These are phyloP conservation scores for Gossypium mustelinum DNA, from an alignment of 345 rosid species.

Conservation along the genomic window DNA sequence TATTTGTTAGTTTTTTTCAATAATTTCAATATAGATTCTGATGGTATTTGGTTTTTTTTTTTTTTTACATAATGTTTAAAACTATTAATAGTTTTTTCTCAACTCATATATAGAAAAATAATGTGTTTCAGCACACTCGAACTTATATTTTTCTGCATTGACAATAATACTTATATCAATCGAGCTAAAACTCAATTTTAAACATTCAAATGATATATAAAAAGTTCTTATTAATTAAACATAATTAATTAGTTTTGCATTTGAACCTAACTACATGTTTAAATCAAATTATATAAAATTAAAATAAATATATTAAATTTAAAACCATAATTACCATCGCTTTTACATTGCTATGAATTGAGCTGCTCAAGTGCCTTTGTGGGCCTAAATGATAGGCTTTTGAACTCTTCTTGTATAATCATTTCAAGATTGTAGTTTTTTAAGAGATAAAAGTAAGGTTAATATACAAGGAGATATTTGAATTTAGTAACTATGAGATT, in stretches of 20 bases:
- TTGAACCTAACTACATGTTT: no score
- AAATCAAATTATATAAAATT: not conserved
- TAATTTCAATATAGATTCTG: accelerated
- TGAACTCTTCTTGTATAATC: not conserved
- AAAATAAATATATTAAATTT: not conserved
- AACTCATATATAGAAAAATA: no score
- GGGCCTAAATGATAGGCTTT: not conserved
- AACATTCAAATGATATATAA: not conserved
- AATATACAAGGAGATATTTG: no score
- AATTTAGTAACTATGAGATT: no score
- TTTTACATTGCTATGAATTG: not conserved
- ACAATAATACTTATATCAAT: no score
- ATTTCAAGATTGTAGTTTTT: not conserved
- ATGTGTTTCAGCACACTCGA: accelerated
- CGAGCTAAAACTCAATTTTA: no score
- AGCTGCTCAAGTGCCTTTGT: not conserved
- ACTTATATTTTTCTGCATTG: no score
- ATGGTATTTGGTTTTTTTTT: accelerated
- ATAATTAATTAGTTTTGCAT: not conserved
- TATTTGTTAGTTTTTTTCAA: no score
- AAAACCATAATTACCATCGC: not conserved
- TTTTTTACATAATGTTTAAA: no score
- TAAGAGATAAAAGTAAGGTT: no score
- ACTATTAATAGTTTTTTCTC: no score
- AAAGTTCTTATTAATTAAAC: not conserved